A percentile compares a stretch with the other conserved stretches of the same genome.
These are phyloP conservation scores for Calonectria leucothoes DNA, from an alignment of 2,329 filamentous ascomycete species.

Conservation along the genomic window DNA sequence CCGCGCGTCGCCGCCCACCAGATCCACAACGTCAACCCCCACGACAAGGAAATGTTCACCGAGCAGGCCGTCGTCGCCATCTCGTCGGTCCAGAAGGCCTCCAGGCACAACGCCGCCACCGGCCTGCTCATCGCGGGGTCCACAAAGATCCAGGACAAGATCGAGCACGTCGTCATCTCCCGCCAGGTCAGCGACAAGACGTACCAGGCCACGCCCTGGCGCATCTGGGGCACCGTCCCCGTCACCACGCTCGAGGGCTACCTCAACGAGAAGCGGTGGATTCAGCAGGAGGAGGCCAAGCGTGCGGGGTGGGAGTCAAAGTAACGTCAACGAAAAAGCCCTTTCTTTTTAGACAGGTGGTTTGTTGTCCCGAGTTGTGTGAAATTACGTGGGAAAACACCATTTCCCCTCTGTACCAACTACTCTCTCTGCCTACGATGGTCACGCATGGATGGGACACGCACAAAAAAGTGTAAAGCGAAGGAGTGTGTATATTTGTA, in stretches of 20 bases:
- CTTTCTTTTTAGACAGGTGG: no score
- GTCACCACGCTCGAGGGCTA: slow-evolving; percentile 62
- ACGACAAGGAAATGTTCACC: slow-evolving; percentile 50
- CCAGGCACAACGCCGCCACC: slow-evolving; percentile 51
- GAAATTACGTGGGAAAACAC: not conserved
- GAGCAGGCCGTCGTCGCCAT: slow-evolving; percentile 72
- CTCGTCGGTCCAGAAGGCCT: slow-evolving; percentile 65
- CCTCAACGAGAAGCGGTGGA: slow-evolving; percentile 48
- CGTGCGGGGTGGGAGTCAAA: slow-evolving; percentile 47
- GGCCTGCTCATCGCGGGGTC: slow-evolving; percentile 57
- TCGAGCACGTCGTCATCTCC: slow-evolving; percentile 75
- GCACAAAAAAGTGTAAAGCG: slow-evolving; percentile 31
- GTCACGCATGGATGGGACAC: slow-evolving; percentile 19
- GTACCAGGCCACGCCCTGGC: slow-evolving; percentile 66
- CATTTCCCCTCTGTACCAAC: not conserved
- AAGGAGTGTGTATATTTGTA: slow-evolving; percentile 40
- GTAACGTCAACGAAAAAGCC: no score
- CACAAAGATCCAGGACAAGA: slow-evolving; percentile 63
- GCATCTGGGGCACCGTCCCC: slow-evolving; percentile 72
- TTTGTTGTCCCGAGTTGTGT: not conserved
- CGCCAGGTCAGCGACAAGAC: slow-evolving; percentile 57
- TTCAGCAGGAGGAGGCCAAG: slow-evolving; percentile 48
- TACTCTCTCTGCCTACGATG: slow-evolving; percentile 6
- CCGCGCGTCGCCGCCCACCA: slow-evolving; percentile 68
- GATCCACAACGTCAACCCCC: slow-evolving; percentile 58